These are phyloP conservation scores for Macrolepiota fuliginosa DNA, from an alignment of 768 basidiomycete species.

Conservation along the genomic window DNA sequence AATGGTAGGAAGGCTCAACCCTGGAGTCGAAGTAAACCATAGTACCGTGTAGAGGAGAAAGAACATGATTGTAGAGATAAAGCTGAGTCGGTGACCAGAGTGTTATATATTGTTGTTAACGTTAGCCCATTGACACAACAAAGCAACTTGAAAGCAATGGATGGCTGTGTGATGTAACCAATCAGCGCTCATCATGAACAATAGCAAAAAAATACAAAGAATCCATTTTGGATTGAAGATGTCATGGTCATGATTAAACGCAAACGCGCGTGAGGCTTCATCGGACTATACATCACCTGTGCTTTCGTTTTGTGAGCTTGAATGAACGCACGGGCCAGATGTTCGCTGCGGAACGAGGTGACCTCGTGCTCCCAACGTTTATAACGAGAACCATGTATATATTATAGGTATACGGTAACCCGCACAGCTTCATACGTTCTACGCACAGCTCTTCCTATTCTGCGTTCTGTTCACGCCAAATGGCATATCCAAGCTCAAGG, in stretches of 20 bases:
- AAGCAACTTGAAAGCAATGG: not conserved
- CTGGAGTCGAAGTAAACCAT: not conserved
- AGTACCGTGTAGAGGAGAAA: not conserved
- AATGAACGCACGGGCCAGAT: not conserved
- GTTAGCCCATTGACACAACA: not conserved
- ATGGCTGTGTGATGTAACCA: not conserved
- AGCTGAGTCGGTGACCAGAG: not conserved
- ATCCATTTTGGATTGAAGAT: not conserved
- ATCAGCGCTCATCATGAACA: not conserved
- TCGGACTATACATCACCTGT: too few relatives aligned
- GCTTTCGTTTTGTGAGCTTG: too few relatives aligned
- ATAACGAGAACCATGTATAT: not conserved
- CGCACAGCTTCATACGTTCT: not conserved
- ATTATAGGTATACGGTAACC: not conserved
- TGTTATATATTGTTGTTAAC: not conserved
- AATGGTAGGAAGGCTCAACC: not conserved
- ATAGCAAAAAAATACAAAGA: not conserved
- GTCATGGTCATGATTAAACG: not conserved
- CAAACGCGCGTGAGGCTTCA: not conserved
- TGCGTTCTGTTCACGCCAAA: not conserved
- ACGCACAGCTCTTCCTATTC: not conserved
- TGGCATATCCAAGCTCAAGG: conserved; percentile 2
- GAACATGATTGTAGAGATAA: not conserved
- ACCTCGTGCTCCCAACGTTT: not conserved
- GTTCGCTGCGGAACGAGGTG: not conserved